Base-by-base conservation (phyloP, 1,284 basidiomycete genomes). In the Papiliotrema flavescens region DNA sequence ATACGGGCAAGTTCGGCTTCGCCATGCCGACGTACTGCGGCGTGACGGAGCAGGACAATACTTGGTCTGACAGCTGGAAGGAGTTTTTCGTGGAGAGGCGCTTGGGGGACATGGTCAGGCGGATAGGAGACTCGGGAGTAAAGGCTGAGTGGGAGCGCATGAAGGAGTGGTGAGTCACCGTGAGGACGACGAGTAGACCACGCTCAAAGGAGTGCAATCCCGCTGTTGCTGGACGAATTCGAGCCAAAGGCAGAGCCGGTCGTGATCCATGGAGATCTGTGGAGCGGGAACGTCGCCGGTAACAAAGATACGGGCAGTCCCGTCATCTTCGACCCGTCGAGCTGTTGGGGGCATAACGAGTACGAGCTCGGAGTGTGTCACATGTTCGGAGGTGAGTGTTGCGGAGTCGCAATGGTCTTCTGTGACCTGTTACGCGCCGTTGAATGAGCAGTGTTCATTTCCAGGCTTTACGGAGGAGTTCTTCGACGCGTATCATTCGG, bases 291-390 rank as follows among this genome's bases (percentile, higher is more conserved):
- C 40, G 67, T 65, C 11, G 88, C 88, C 1, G 60, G 53, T 24
- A 84, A 88, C 55, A 70, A 64, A 19, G 59, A 62, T 14, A 84
- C 80, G 2, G 81, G 80, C 2, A 71, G 82, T 48, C 86, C 89
- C 0, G 79, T 90, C 3, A 85, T 93, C 44, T 93, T 83, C 66
- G 90, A 94, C 66, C 88, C 89, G 1, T 85, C 88, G 1, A 85
- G 85, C 8, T 90, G 86, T 69, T 92, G 84, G 63, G 90, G 89
- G 2, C 90, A 92, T 67, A 88, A 87, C 59, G 90, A 94, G 77
- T 86, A 86, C 14, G 90, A 94, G 62, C 81, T 93, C 34, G 87
- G 88, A 0, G 90, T 93, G 47, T 85, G 84, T 15, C 80, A 85
- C 40, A 90, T 93, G 59, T 93, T 94, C 66, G 89, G 90, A 2